Evolutionary conservation across 108 stramenopile species (phyloP), one percentile per base, ranked within the genome.

Genomic region (Pseudonitzschia pungens): DNA sequence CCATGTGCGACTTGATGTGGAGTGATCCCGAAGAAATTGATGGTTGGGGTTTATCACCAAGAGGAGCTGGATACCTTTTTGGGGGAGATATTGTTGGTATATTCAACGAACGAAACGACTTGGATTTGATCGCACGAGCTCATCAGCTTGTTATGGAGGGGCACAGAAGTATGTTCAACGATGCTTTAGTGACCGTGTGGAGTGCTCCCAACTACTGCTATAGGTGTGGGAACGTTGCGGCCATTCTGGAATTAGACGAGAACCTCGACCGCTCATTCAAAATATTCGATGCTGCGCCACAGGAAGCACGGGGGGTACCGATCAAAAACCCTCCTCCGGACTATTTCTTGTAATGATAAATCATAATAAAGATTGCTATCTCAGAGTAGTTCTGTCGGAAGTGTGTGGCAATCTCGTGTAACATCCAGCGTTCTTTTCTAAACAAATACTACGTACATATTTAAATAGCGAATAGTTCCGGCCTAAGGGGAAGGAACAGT

Each of bases 1-100:
- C 99, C 67, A 98, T 99, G 97, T 99, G 99, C 76, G 99, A 99
- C 84, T 72, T 99, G 26, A 94, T 99, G 89, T 99, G 99, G 99
- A 91, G 87, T 32, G 99, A 99, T 76, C 99, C 99, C 27, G 99
- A 99, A 75, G 97, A 98, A 62, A 93, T 99, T 65, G 92, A 92
- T 69, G 97, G 98, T 24, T 99, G 98, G 98, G 97, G 97, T 44
- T 71, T 99, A 21, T 89, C 87, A 56, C 98, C 98, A 16, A 91
- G 98, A n/a, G 98, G 98, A 10, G 98, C 98, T 5, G 98, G 98
- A 50, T 99, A 99, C 68, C 84, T 98, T 16, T 99, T 99, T 83
- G 98, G 98, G 11, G 96, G 90, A 8, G 96, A 96, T 73, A 97
- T 99, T 43, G 97, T 98, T 56, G 88, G 92, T 70, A 96, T 96